Evolutionary conservation across 2,329 filamentous ascomycete genomes (phyloP), one percentile per base, ranked within the genome.

Genomic region (Colletotrichum neosansevieriae): DNA sequence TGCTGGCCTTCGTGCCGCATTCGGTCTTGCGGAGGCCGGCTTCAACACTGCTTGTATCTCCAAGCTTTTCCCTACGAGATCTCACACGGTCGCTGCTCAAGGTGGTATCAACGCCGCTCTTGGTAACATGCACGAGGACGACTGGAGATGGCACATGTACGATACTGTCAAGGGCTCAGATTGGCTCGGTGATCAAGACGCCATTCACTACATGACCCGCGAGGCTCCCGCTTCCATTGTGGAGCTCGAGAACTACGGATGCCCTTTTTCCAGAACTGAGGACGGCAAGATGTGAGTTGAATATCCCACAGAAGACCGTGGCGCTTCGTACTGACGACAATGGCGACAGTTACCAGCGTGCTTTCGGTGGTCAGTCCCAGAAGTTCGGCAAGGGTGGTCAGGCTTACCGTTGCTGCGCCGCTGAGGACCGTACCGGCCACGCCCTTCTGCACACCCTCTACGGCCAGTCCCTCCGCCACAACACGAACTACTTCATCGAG

Each of bases 71-170:
- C 93, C 93, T 57, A 96, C 93, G 59, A 87, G 93, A 86, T 91
- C 88, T 79, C 93, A 96, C 82, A 96, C 93, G 9, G 93, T 96
- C 75, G 93, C 93, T 67, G 89, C 89, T 45, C 89, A 92, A 81
- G 93, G 93, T 78, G 93, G 93, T 77, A 95, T 96, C 86, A 96
- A 96, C 80, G 93, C 93, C 64, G 93, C 93, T 58, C 86, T 96
- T 64, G 93, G 93, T 78, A 97, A 97, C 85, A 98, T 98, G 94
- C 94, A 97, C 87, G 89, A 95, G 85, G 94, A 98, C 77, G 94
- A 98, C 84, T 98, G 94, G 94, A 91, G 94, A 86, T 98, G 94
- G 94, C 94, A 98, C 84, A 98, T 98, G 94, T 98, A 98, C 86
- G 94, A 98, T 81, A 98, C 94, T 49, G 94, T 98, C 79, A 98